phyloP scores from a whole-genome alignment of 1,139 yeast species.

The Geotrichum siamense region DNA sequence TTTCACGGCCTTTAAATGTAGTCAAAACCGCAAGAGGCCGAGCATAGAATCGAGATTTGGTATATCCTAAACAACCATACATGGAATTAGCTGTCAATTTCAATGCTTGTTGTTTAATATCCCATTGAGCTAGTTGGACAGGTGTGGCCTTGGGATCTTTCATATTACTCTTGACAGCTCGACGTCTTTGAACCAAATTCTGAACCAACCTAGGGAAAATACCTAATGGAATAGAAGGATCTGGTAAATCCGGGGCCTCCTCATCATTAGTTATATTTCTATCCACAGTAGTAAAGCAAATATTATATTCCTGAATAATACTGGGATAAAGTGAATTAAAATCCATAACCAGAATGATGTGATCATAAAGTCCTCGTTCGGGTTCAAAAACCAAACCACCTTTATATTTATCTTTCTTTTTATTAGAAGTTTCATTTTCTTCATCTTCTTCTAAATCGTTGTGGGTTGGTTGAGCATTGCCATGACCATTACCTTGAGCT shows the following conservation, averaged over 20 bases:
- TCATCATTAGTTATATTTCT: slow-evolving; percentile 44
- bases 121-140: slow-evolving; percentile 59
- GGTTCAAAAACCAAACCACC: slow-evolving; percentile 99
- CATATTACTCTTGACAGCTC: slow-evolving; percentile 82
- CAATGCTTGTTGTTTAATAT: slow-evolving; percentile 91
- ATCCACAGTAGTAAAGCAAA: slow-evolving; percentile 92
- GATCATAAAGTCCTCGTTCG: slow-evolving; percentile 87
- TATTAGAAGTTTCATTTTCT: slow-evolving; percentile 32
- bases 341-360: slow-evolving; percentile 90
- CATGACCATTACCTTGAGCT: slow-evolving; percentile 30
- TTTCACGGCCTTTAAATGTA: slow-evolving; percentile 93
- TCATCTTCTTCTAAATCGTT: slow-evolving; percentile 26
- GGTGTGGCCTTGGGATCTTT: slow-evolving; percentile 63
- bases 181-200: slow-evolving; percentile 81
- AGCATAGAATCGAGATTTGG: slow-evolving; percentile 88
- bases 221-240: slow-evolving; percentile 54
- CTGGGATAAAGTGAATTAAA: slow-evolving; percentile 97
- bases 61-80: slow-evolving; percentile 98
- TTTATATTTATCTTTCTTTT: slow-evolving; percentile 75
- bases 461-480: slow-evolving; percentile 13
- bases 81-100: slow-evolving; percentile 96
- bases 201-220: slow-evolving; percentile 81
- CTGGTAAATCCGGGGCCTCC: slow-evolving; percentile 69
- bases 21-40: slow-evolving; percentile 94
- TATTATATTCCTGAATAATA: slow-evolving; percentile 92